A percentile compares a stretch with the other conserved stretches of the same genome.
Evolutionary conservation across 768 basidiomycete species (phyloP).

Genomic region (Mycena amicta): DNA sequence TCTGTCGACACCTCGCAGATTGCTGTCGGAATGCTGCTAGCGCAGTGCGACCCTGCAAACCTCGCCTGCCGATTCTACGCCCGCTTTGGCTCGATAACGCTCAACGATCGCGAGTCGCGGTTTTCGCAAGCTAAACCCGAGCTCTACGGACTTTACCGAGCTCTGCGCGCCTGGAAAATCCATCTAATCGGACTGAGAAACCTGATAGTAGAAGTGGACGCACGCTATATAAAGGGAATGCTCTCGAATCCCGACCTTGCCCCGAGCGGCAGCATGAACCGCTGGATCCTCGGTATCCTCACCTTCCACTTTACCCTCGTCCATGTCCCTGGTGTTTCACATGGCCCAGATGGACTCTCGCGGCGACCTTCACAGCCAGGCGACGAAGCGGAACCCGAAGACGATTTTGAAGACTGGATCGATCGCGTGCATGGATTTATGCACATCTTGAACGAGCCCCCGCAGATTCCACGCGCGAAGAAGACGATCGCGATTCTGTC

Average conservation of each 20-base stretch:
- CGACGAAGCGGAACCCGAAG: conserved; percentile 5
- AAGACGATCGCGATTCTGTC: neutral
- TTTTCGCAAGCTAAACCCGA: conserved; percentile 38
- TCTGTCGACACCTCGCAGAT: conserved; percentile 39
- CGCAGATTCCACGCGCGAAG: neutral
- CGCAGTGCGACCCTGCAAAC: conserved; percentile 26
- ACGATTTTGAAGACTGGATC: conserved; percentile 23
- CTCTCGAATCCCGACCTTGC: conserved; percentile 27
- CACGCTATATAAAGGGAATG: conserved; percentile 40
- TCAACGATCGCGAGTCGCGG: conserved; percentile 32
- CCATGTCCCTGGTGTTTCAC: conserved; percentile 28
- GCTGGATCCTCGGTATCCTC: conserved; percentile 29
- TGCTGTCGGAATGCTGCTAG: conserved; percentile 36
- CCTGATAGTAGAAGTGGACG: conserved; percentile 39
- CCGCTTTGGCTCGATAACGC: conserved; percentile 36
- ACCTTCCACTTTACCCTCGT: conserved; percentile 1
- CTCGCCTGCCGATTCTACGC: conserved; percentile 24
- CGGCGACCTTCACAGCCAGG: conserved; percentile 15
- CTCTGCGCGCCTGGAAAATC: conserved; percentile 21
- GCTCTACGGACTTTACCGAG: conserved; percentile 34
- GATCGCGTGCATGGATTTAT: conserved; percentile 21
- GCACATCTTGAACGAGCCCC: conserved; percentile 13
- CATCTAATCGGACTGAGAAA: conserved; percentile 33
- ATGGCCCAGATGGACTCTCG: conserved; percentile 34
- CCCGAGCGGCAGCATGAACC: conserved; percentile 27